Conservation (phyloP, 305 asterid genomes). For the Salvia sclarea region DNA sequence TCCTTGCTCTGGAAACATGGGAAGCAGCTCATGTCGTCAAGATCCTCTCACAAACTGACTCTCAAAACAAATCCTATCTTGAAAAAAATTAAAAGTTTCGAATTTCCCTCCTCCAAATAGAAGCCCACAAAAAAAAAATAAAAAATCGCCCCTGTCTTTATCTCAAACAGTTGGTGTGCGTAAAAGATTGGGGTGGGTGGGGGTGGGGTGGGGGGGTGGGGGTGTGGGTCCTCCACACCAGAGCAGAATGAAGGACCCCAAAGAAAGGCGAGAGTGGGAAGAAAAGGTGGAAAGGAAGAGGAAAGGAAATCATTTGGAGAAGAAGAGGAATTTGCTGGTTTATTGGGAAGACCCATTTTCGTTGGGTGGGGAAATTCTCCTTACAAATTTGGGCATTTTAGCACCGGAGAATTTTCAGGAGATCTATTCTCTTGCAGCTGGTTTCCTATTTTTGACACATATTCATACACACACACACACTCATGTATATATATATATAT, state of each 20-base stretch:
- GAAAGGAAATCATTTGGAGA: slow-evolving; percentile 44
- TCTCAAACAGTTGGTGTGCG: background rate
- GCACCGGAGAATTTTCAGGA: slow-evolving; percentile 45
- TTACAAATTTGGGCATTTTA: slow-evolving; percentile 31
- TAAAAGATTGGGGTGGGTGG: background rate
- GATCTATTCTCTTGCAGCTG: slow-evolving; percentile 8
- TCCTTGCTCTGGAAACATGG: slow-evolving; percentile 67
- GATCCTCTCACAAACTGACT: slow-evolving; percentile 24
- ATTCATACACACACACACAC: background rate
- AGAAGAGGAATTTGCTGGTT: slow-evolving; percentile 32
- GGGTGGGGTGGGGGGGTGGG: slow-evolving; percentile 21
- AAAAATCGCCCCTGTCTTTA: slow-evolving; percentile 18
- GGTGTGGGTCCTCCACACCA: slow-evolving; percentile 49
- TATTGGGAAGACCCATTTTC: slow-evolving; percentile 30
- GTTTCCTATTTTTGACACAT: background rate
- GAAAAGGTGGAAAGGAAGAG: slow-evolving; percentile 35
- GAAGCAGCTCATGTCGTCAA: slow-evolving; percentile 80
- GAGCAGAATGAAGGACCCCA: slow-evolving; percentile 61
- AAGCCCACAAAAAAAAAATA: slow-evolving; percentile 16
- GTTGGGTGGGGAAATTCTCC: slow-evolving; percentile 30
- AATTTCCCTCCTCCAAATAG: slow-evolving; percentile 9
- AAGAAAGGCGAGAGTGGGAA: slow-evolving; percentile 28
- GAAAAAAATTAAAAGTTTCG: no score
- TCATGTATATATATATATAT: no score
- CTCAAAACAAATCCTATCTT: slow-evolving; percentile 12